Evolutionary conservation across 805 yeast species (phyloP).

Genomic region (Nakazawaea sp.): DNA sequence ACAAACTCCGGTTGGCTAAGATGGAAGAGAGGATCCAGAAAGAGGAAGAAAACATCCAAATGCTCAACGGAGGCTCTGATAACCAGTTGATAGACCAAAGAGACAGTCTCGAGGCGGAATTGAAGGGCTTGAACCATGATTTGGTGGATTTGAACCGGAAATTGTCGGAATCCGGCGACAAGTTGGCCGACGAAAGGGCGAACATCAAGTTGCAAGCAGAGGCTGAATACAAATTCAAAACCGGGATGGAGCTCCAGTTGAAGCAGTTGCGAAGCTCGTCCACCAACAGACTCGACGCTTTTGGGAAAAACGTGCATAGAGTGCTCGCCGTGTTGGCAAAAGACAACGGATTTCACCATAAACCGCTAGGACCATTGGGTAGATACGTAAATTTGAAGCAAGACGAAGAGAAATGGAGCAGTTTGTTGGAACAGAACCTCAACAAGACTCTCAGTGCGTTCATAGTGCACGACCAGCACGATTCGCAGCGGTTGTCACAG

Average conservation of each 20-base stretch:
- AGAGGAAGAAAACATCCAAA: not conserved
- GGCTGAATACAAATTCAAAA: not conserved
- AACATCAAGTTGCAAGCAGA: too few relatives aligned
- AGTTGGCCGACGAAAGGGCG: too few relatives aligned
- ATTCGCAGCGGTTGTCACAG: slow-evolving; percentile 37
- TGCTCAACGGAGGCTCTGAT: not conserved
- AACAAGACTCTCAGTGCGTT: slow-evolving; percentile 50
- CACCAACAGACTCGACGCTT: slow-evolving; percentile 37
- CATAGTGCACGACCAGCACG: slow-evolving; percentile 59
- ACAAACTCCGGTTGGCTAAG: not conserved
- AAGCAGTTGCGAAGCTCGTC: slow-evolving; percentile 20
- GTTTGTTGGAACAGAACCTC: slow-evolving; percentile 47
- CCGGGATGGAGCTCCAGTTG: not conserved
- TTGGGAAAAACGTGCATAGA: slow-evolving; percentile 44
- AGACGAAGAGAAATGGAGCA: slow-evolving; percentile 49
- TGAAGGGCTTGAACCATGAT: not conserved
- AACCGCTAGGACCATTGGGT: slow-evolving; percentile 84
- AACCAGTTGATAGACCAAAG: not conserved
- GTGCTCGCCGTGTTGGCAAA: slow-evolving; percentile 34
- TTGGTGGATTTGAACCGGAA: not conserved
- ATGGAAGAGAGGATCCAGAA: not conserved
- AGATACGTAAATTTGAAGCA: slow-evolving; percentile 46
- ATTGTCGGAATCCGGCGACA: not conserved
- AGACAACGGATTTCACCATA: slow-evolving; percentile 31
- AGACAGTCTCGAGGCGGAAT: not conserved